phyloP scores from a whole-genome alignment of 2,329 filamentous ascomycete species.

The Trichoderma atroviride region DNA sequence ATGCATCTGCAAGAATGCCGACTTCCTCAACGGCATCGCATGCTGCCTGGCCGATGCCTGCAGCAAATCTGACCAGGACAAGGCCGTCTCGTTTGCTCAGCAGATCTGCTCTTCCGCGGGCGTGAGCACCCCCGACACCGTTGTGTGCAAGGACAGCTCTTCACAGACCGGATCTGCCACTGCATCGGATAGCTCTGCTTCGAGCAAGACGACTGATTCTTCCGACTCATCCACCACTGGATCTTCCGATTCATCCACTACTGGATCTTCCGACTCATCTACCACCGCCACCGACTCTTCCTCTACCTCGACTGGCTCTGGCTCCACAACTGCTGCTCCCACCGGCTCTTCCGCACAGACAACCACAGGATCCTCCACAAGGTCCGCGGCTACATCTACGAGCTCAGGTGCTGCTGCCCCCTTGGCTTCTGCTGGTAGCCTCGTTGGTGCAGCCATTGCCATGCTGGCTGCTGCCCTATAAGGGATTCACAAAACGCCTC shows the following conservation, averaged over 20 bases:
- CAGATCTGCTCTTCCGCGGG: slow-evolving; percentile 44
- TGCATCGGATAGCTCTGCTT: slow-evolving; percentile 12
- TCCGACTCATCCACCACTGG: slow-evolving; percentile 24
- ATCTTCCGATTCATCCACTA: slow-evolving; percentile 22
- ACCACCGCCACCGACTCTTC: neutral
- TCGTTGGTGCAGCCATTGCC: slow-evolving; percentile 36
- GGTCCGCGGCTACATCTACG: neutral
- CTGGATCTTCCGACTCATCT: slow-evolving; percentile 9
- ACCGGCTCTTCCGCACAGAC: neutral
- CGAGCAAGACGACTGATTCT: slow-evolving; percentile 8
- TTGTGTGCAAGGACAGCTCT: slow-evolving; percentile 39
- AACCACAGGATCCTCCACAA: neutral
- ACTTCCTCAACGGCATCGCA: slow-evolving; percentile 46
- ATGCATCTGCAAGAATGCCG: slow-evolving; percentile 47
- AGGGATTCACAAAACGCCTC: neutral
- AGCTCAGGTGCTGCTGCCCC: slow-evolving; percentile 23
- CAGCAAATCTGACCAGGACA: slow-evolving; percentile 37
- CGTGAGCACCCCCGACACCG: slow-evolving; percentile 42
- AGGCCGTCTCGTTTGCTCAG: slow-evolving; percentile 43
- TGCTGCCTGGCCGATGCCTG: slow-evolving; percentile 47
- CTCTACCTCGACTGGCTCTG: neutral
- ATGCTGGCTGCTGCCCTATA: slow-evolving; percentile 37
- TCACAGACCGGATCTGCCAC: slow-evolving; percentile 24
- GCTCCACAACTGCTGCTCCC: slow-evolving; percentile 25
- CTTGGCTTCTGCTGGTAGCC: slow-evolving; percentile 26